These are phyloP conservation scores for Stephania cephalantha DNA, from an alignment of 164 flowering plant species.

Conservation along the genomic window DNA sequence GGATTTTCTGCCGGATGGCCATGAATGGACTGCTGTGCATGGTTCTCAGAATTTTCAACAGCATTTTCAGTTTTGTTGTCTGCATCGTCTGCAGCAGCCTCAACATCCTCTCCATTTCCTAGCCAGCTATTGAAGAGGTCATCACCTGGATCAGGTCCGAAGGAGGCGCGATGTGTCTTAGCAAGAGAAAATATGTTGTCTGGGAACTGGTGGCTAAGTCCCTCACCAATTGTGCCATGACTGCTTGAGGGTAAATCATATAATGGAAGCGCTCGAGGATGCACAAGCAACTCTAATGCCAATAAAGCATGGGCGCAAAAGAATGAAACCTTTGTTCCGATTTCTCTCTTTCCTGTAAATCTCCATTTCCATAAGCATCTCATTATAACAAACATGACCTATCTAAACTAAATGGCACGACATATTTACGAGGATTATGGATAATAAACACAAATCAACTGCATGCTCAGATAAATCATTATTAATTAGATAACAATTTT, in stretches of 20 bases:
- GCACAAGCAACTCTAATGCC: constrained; percentile 72
- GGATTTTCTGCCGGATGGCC: constrained; percentile 15
- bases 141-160: constrained; percentile 33
- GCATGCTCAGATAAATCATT: neutral
- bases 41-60: constrained; percentile 15
- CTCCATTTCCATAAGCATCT: constrained; percentile 4
- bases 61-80: constrained; percentile 14
- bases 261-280: constrained; percentile 71
- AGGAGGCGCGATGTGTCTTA: constrained; percentile 16
- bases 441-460: neutral
- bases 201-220: constrained; percentile 13
- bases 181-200: constrained; percentile 22
- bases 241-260: constrained; percentile 28
- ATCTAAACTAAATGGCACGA: neutral
- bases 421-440: neutral
- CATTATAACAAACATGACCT: neutral
- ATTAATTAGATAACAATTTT: neutral
- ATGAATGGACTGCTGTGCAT: neutral
- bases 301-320: constrained; percentile 69
- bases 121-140: constrained; percentile 41
- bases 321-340: constrained; percentile 59
- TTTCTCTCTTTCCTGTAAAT: constrained; percentile 60
- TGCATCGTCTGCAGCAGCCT: constrained; percentile 11
- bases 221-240: constrained; percentile 14
- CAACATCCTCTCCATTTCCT: constrained; percentile 32